A percentile compares a stretch with the other conserved stretches of the same genome.
These are phyloP conservation scores for Plasmodium gaboni DNA, from an alignment of 169 alveolate genomes.

Conservation along the genomic window DNA sequence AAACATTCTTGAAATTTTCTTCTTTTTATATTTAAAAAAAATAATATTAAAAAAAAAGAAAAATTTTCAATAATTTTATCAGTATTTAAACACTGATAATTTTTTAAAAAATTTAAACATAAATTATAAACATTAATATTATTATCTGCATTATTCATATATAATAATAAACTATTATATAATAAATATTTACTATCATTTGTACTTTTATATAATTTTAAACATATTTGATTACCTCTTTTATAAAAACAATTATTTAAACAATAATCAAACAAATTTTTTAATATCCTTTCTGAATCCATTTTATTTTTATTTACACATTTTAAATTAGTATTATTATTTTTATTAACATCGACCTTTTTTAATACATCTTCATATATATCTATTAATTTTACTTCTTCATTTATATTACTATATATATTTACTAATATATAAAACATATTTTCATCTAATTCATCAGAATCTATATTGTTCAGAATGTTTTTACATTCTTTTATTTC, in stretches of 20 bases:
- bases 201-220: conserved; percentile 44
- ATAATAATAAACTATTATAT: conserved; percentile 30
- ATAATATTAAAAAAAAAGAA: conserved; percentile 53
- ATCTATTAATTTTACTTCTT: conserved; percentile 30
- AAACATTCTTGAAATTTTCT: conserved; percentile 64
- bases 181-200: conserved; percentile 35
- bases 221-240: conserved; percentile 49
- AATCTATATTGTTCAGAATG: not conserved
- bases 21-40: conserved; percentile 45
- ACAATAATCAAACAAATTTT: conserved; percentile 45
- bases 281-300: conserved; percentile 18
- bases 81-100: conserved; percentile 30
- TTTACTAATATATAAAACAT: conserved; percentile 37
- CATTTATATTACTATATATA: conserved; percentile 39
- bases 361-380: conserved; percentile 41
- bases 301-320: conserved; percentile 2
- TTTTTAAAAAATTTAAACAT: conserved; percentile 41
- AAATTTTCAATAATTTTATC: conserved; percentile 49
- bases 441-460: conserved; percentile 36
- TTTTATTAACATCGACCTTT: conserved; percentile 3
- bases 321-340: not conserved
- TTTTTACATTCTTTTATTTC: conserved; percentile 55
- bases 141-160: conserved; percentile 38
- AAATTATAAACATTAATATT: conserved; percentile 35
- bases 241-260: conserved; percentile 43